Conservation (phyloP, 306 rosid species). For the Phaseolus lunatus region DNA sequence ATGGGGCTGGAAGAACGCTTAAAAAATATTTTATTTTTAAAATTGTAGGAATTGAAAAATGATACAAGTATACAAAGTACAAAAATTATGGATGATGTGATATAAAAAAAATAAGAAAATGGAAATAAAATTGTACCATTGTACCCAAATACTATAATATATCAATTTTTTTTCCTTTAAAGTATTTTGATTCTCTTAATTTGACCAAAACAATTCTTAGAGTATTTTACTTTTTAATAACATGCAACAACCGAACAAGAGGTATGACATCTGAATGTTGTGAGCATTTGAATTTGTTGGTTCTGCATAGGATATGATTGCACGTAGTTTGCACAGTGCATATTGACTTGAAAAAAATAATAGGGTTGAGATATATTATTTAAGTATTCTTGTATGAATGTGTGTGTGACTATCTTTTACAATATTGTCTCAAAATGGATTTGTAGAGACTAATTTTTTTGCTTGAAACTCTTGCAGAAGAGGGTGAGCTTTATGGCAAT, state of each 20-base stretch:
- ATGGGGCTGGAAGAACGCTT: neutral
- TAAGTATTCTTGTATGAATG: neutral
- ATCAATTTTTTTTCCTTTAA: too few relatives aligned
- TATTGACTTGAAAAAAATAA: neutral
- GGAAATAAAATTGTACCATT: neutral
- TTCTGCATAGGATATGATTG: constrained; percentile 12
- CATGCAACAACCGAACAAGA: neutral
- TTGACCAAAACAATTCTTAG: too few relatives aligned
- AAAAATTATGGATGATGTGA: neutral
- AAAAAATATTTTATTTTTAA: neutral
- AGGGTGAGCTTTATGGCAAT: constrained; percentile 82
- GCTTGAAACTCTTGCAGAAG: constrained; percentile 66
- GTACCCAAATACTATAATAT: too few relatives aligned
- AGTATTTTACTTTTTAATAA: too few relatives aligned
- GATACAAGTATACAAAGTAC: neutral
- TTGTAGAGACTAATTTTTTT: constrained; percentile 14
- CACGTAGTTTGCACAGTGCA: neutral
- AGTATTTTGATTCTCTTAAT: too few relatives aligned
- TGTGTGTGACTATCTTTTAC: neutral
- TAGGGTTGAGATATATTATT: neutral
- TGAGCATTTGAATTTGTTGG: constrained; percentile 34
- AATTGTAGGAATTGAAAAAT: neutral
- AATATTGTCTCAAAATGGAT: neutral
- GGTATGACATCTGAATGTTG: constrained; percentile 28
- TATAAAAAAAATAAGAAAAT: neutral